Evolutionary conservation across 495 filamentous ascomycete genomes (phyloP), one percentile per base, ranked within the genome.

Genomic region (Talaromyces nanjingensis): DNA sequence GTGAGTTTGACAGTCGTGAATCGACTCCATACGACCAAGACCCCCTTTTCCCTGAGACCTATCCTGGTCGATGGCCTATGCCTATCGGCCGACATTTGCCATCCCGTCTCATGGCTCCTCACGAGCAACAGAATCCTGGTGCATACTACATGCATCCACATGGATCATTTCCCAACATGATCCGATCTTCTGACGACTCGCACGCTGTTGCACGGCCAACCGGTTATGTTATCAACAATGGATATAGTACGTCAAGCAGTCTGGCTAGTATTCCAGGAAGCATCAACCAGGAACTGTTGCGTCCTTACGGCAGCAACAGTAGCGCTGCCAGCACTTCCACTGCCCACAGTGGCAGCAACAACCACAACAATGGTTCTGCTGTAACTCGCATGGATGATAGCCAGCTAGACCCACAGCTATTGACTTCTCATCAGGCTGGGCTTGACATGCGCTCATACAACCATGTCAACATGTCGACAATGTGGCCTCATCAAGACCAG

Each of bases 201-300:
- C 39, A 49, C 25, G 81, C 87, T 52, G 31, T 5, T 59, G 27
- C 27, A 37, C 27, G 56, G 29, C 31, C 27, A 3, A 37, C 16
- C n/a, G 56, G 56, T 18, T 59, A 34, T 37, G 56, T 37, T 11
- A 25, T 59, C 27, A 59, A 31, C 56, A 33, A 37, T 25, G 56
- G 27, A 59, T 77, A 74, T 60, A 61, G 59, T 42, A 59, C 72
- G 20, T 71, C 76, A 39, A 73, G 69, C 20, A 65, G 74, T 29
- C 64, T 84, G 39, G 74, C 78, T 25, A 79, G 82, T 8, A 69
- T 88, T 27, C 85, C 85, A 16, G 85, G 85, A 33, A 80, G 70
- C 39, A 68, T 76, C 6, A 81, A 84, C 63, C 73, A 83, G 49
- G 85, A 86, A 34, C 73, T 86, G 54, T 73, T 86, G 42, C 78